These are phyloP conservation scores for Funneliformis geosporum DNA, from an alignment of 192 early-diverging fungal species.

Conservation along the genomic window DNA sequence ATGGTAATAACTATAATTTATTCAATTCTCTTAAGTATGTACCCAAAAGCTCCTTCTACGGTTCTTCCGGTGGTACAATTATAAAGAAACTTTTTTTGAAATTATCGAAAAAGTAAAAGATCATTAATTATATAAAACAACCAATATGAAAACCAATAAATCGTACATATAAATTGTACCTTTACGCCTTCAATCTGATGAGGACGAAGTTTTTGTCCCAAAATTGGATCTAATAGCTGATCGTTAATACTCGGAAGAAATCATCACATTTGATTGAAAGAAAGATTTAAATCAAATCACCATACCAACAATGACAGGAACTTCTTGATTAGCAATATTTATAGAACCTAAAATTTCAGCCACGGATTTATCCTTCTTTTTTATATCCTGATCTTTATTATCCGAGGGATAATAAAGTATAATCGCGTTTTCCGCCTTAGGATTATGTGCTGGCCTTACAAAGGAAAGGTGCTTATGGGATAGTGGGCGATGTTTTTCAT, in stretches of 20 bases:
- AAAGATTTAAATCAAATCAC: neutral
- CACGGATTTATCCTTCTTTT: conserved; percentile 53
- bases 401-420: conserved; percentile 78
- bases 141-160: neutral
- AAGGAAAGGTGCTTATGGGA: conserved; percentile 31
- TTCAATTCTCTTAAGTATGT: neutral
- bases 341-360: conserved; percentile 56
- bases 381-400: conserved; percentile 37
- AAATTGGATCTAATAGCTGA: conserved; percentile 69
- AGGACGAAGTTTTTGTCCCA: conserved; percentile 83
- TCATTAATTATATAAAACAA: neutral
- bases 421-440: conserved; percentile 79
- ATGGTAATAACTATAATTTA: neutral
- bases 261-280: neutral
- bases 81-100: conserved; percentile 78
- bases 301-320: conserved; percentile 68
- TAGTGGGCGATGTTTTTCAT: neutral
- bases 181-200: conserved; percentile 96
- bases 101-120: neutral
- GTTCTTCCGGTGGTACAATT: conserved; percentile 87
- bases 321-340: conserved; percentile 50
- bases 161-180: neutral
- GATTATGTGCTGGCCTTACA: conserved; percentile 76
- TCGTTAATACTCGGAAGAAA: too few relatives aligned
- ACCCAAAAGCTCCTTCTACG: conserved; percentile 74